Evolutionary conservation across 2,329 filamentous ascomycete genomes (phyloP).

Genomic region (Lachnellula willkommii): DNA sequence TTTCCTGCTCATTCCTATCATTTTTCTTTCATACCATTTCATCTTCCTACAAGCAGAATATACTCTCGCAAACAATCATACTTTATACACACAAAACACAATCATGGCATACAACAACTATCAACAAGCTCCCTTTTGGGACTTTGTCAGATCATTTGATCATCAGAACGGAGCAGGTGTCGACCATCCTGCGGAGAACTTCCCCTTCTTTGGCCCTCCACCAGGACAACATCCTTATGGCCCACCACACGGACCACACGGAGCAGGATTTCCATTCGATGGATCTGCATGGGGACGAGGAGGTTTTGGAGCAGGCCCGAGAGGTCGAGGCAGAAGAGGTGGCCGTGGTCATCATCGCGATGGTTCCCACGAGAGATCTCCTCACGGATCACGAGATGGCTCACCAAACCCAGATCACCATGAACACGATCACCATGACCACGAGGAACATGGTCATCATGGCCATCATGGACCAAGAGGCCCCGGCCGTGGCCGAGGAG

Average conservation of each 20-base stretch:
- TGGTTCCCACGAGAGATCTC: conserved; percentile 6
- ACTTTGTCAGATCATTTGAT: conserved; percentile 25
- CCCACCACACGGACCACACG: conserved; percentile 15
- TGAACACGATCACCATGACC: conserved; percentile 5
- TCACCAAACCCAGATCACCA: conserved; percentile 2
- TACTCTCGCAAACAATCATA: conserved; percentile 12
- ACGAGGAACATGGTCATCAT: conserved; percentile 10
- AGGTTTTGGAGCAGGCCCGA: conserved; percentile 17
- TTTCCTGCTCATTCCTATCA: conserved; percentile 5
- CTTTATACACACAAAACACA: conserved; percentile 5
- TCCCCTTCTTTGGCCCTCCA: conserved; percentile 9
- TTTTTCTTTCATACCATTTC: conserved; percentile 10
- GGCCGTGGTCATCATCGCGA: conserved; percentile 17
- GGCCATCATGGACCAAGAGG: conserved; percentile 3
- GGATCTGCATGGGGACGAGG: conserved; percentile 19
- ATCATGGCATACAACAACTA: conserved; percentile 29
- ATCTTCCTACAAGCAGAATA: not conserved
- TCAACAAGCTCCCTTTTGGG: conserved; percentile 29
- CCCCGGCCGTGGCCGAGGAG: conserved; percentile 8
- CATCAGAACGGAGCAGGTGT: conserved; percentile 24
- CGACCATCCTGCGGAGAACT: conserved; percentile 22
- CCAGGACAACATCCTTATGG: conserved; percentile 9
- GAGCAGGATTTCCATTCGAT: conserved; percentile 16
- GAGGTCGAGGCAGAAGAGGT: conserved; percentile 15
- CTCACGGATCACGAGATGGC: conserved; percentile 7